Evolutionary conservation across 164 flowering plant species (phyloP).

Genomic region (Amborella trichopoda): DNA sequence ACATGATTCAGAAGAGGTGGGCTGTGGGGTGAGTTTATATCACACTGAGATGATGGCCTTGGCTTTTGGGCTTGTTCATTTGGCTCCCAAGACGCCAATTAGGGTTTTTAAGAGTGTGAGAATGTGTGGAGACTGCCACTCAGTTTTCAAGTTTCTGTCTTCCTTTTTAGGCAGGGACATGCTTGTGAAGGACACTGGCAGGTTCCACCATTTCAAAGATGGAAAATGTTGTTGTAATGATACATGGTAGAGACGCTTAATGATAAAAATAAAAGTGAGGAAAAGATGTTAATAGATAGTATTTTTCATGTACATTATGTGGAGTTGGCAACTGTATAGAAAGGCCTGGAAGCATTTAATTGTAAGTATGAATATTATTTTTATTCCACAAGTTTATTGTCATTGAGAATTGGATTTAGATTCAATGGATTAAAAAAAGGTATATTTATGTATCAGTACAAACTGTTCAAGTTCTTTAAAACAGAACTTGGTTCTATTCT

Average conservation of each 20-base stretch:
- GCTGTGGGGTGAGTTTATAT: slow-evolving; percentile 10
- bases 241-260: slow-evolving; percentile 16
- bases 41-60: slow-evolving; percentile 28
- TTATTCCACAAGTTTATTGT: no score
- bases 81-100: slow-evolving; percentile 13
- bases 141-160: slow-evolving; percentile 28
- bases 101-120: slow-evolving; percentile 17
- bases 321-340: no score
- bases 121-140: slow-evolving; percentile 28
- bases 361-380: no score
- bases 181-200: slow-evolving; percentile 20
- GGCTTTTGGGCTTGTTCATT: slow-evolving; percentile 20
- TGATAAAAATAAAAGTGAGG: no score
- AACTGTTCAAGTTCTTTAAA: no score
- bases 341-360: no score
- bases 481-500: no score
- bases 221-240: slow-evolving; percentile 30
- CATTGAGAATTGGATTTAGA: no score
- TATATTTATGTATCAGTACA: no score
- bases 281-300: no score
- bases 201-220: slow-evolving; percentile 24
- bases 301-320: no score
- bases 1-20: slow-evolving; percentile 27
- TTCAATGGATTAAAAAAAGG: no score
- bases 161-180: slow-evolving; percentile 15